phyloP scores from a whole-genome alignment of 2,329 filamentous ascomycete species.

The Blastomyces silverae region DNA sequence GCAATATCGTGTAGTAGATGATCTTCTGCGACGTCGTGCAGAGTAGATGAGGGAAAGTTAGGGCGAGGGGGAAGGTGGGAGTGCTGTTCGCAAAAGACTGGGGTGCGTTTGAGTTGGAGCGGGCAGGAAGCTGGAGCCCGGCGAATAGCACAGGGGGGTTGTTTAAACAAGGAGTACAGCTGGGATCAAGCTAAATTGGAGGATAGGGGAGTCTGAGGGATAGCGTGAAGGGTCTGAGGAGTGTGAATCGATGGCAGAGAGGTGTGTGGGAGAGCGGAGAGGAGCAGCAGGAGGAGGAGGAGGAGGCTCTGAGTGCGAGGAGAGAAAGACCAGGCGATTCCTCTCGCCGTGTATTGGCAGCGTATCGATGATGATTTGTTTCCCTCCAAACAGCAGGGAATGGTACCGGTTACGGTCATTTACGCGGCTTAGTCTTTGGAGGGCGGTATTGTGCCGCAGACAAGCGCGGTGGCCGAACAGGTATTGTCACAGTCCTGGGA shows the following conservation, averaged over 20 bases:
- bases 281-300: not conserved
- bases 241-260: slow-evolving; percentile 6
- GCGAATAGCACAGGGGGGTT: not conserved
- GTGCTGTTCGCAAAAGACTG: slow-evolving; percentile 13
- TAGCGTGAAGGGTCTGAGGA: not conserved
- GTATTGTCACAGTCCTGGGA: not conserved
- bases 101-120: not conserved
- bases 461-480: not conserved
- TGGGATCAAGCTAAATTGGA: not conserved
- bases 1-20: slow-evolving; percentile 5
- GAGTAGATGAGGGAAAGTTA: not conserved
- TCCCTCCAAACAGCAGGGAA: not conserved
- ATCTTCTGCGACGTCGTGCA: slow-evolving; percentile 6
- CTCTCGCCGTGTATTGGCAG: slow-evolving; percentile 3
- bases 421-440: not conserved
- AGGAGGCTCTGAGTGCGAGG: slow-evolving; percentile 1
- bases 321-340: not conserved
- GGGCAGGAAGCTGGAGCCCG: slow-evolving; percentile 9
- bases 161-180: not conserved
- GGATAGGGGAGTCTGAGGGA: not conserved
- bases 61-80: not conserved
- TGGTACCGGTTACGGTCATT: slow-evolving; percentile 1
- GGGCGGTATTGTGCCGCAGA: not conserved
- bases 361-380: slow-evolving; percentile 14
- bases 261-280: not conserved